Evolutionary conservation across 2,329 filamentous ascomycete genomes (phyloP).

Genomic region (Aspergillus spinulosporus): DNA sequence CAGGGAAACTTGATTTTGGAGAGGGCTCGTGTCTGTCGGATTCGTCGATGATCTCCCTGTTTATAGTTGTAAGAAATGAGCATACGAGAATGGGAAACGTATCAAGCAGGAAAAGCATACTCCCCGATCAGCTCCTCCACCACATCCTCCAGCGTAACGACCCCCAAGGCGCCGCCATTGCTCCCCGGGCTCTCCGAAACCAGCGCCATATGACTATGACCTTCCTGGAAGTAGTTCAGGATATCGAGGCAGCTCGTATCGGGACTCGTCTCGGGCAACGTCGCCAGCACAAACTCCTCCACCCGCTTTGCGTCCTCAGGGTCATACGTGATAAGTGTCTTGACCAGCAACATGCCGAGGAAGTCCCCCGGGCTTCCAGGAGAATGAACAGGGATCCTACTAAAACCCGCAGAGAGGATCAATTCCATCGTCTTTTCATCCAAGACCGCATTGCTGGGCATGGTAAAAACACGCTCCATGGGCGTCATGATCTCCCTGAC

Average conservation of each 20-base stretch:
- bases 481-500: slow-evolving; percentile 97
- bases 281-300: slow-evolving; percentile 86
- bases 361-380: slow-evolving; percentile 83
- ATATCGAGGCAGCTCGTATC: slow-evolving; percentile 97
- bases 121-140: slow-evolving; percentile 99
- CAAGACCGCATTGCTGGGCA: slow-evolving; percentile 90
- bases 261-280: slow-evolving; percentile 88
- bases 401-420: slow-evolving; percentile 91
- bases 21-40: slow-evolving; percentile 98
- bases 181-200: slow-evolving; percentile 88
- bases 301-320: slow-evolving; percentile 88
- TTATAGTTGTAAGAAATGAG: slow-evolving; percentile 22
- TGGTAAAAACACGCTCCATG: slow-evolving; percentile 94
- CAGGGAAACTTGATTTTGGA: slow-evolving; percentile 75
- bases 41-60: slow-evolving; percentile 95
- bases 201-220: slow-evolving; percentile 97
- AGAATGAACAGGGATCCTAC: slow-evolving; percentile 89
- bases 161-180: slow-evolving; percentile 83
- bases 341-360: slow-evolving; percentile 95
- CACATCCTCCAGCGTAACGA: slow-evolving; percentile 95
- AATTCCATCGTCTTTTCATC: slow-evolving; percentile 93
- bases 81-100: background rate
- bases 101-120: slow-evolving; percentile 58
- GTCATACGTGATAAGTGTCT: slow-evolving; percentile 98
- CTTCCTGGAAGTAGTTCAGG: slow-evolving; percentile 99